Conservation (phyloP, 179 eudicot species). For the Gypsophila paniculata region DNA sequence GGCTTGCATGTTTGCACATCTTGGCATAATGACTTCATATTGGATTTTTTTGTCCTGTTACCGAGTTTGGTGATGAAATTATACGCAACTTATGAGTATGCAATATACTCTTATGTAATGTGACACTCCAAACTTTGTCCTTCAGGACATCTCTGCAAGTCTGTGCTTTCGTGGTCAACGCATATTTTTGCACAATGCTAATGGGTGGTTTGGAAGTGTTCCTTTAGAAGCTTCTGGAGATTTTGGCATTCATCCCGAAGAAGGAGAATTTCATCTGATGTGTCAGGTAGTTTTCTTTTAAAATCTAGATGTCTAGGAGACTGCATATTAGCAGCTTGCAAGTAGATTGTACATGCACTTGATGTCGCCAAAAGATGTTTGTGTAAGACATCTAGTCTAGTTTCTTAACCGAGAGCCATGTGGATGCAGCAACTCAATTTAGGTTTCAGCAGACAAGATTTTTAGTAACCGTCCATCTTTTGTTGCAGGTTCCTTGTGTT, state of each 20-base stretch:
- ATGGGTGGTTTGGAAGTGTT: conserved; percentile 91
- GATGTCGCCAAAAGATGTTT: background rate
- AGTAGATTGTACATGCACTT: conserved; percentile 2
- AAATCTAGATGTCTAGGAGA: conserved; percentile 18
- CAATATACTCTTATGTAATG: background rate
- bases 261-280: conserved; percentile 98
- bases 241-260: conserved; percentile 94
- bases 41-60: background rate
- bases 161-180: conserved; percentile 93
- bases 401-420: background rate
- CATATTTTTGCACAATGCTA: conserved; percentile 84
- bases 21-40: background rate
- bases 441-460: background rate
- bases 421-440: conserved; percentile 1
- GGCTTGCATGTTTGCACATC: background rate
- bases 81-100: background rate
- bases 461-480: conserved; percentile 12
- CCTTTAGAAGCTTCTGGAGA: conserved; percentile 99
- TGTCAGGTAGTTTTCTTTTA: conserved; percentile 66
- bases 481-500: conserved; percentile 80
- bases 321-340: conserved; percentile 17
- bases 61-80: background rate
- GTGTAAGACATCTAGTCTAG: background rate
- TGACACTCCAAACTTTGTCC: conserved; percentile 16
- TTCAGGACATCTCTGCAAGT: conserved; percentile 73